phyloP scores from a whole-genome alignment of 164 flowering plant genomes.

The Vitis rotundifolia region DNA sequence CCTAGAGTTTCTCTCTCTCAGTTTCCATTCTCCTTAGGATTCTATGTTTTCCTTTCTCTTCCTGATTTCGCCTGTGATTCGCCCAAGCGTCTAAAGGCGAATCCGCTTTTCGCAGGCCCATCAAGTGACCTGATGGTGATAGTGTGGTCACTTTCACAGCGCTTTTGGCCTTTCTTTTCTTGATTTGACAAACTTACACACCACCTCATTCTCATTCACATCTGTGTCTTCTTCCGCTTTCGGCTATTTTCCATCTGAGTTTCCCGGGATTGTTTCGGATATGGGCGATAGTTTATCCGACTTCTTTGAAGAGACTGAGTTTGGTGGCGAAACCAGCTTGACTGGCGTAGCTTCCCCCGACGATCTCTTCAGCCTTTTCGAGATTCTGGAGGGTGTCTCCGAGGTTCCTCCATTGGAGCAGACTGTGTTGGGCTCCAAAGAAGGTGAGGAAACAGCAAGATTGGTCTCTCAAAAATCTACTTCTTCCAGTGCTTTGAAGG shows the following conservation, averaged over 20 bases:
- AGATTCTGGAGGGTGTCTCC: constrained; percentile 42
- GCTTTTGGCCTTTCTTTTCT: constrained; percentile 14
- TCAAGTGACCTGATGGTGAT: constrained; percentile 32
- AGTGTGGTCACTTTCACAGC: constrained; percentile 44
- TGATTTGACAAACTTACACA: constrained; percentile 22
- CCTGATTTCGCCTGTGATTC: neutral
- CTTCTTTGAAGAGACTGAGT: constrained; percentile 45
- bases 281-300: constrained; percentile 44
- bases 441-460: constrained; percentile 5
- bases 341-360: constrained; percentile 38
- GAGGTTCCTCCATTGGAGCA: constrained; percentile 32
- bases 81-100: neutral
- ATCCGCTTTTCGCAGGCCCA: neutral
- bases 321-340: constrained; percentile 29
- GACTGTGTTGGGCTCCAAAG: constrained; percentile 6
- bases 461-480: constrained; percentile 45
- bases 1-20: neutral
- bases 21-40: neutral
- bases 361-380: constrained; percentile 71
- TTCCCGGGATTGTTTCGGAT: neutral
- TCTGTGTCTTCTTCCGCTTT: neutral
- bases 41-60: constrained; percentile 2
- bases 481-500: constrained; percentile 34
- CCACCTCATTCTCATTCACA: neutral
- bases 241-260: neutral